Percentiles rank a stretch among this genome's conserved stretches.
phyloP scores from a whole-genome alignment of 805 yeast species.

The Starmerella vitae region DNA sequence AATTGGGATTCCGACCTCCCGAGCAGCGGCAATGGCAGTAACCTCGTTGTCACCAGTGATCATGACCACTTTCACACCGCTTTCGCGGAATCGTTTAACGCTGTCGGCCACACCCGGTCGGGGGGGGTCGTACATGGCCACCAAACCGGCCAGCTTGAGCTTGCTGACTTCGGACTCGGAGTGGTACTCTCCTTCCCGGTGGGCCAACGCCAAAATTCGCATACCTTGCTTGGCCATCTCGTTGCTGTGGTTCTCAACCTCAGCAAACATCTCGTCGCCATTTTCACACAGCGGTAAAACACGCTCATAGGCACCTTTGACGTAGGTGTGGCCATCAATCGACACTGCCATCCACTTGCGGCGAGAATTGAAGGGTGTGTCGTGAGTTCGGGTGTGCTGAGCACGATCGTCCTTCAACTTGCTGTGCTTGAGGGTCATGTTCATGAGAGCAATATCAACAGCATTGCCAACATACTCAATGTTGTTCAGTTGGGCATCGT shows the following conservation, averaged over 20 bases:
- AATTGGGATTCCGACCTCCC: slow-evolving; percentile 45
- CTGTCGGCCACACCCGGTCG: slow-evolving; percentile 72
- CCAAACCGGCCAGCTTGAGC: slow-evolving; percentile 66
- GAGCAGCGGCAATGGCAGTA: slow-evolving; percentile 40
- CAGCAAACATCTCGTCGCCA: slow-evolving; percentile 38
- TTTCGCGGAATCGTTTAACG: slow-evolving; percentile 61
- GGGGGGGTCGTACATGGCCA: slow-evolving; percentile 98
- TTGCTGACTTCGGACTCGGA: slow-evolving; percentile 68
- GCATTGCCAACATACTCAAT: slow-evolving; percentile 77
- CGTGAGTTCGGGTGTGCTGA: slow-evolving; percentile 42
- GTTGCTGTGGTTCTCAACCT: slow-evolving; percentile 46
- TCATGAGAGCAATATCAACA: slow-evolving; percentile 83
- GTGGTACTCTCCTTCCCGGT: slow-evolving; percentile 35
- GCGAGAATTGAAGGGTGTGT: slow-evolving; percentile 70
- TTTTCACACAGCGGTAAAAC: slow-evolving; percentile 50
- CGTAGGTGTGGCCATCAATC: slow-evolving; percentile 47
- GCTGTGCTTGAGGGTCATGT: slow-evolving; percentile 55
- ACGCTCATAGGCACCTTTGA: slow-evolving; percentile 84
- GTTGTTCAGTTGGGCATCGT: slow-evolving; percentile 31
- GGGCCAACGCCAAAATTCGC: slow-evolving; percentile 73
- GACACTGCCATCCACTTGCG: slow-evolving; percentile 87
- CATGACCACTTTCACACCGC: slow-evolving; percentile 97
- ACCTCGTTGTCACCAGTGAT: slow-evolving; percentile 62
- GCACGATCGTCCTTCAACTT: slow-evolving; percentile 53
- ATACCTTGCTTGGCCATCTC: slow-evolving; percentile 69